These are phyloP conservation scores for Coelastrella sp. DNA, from an alignment of 139 green algal species.

Conservation along the genomic window DNA sequence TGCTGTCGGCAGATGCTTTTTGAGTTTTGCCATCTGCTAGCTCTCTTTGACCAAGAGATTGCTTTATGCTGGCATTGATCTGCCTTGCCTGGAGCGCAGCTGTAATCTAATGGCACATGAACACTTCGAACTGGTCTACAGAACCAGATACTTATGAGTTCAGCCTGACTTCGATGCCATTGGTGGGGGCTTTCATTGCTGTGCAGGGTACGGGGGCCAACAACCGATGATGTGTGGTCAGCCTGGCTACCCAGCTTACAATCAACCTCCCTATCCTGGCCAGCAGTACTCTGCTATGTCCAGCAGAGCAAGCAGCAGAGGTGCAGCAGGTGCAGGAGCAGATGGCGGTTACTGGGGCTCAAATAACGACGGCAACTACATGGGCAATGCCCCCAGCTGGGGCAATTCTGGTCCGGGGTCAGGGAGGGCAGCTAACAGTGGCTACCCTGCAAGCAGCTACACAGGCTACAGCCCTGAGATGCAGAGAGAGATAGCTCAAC, in stretches of 20 bases:
- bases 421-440: background rate
- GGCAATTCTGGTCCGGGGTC: too few species aligned
- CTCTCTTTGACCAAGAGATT: too few species aligned
- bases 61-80: too few species aligned
- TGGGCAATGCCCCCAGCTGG: too few species aligned
- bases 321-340: background rate
- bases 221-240: background rate
- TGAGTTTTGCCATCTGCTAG: too few species aligned
- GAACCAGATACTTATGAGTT: too few species aligned
- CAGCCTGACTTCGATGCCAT: too few species aligned
- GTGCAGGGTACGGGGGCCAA: background rate
- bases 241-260: background rate
- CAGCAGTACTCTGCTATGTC: background rate
- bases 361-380: background rate
- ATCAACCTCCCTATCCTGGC: background rate
- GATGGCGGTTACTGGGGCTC: background rate
- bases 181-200: too few species aligned
- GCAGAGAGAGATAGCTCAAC: slow-evolving; percentile 10
- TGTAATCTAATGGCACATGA: too few species aligned
- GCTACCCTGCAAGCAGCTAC: background rate
- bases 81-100: too few species aligned
- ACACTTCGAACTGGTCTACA: too few species aligned
- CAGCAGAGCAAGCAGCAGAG: background rate
- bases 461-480: background rate
- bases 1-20: too few species aligned